Conservation (phyloP, 345 rosid species). For the Ceriops tagal region DNA sequence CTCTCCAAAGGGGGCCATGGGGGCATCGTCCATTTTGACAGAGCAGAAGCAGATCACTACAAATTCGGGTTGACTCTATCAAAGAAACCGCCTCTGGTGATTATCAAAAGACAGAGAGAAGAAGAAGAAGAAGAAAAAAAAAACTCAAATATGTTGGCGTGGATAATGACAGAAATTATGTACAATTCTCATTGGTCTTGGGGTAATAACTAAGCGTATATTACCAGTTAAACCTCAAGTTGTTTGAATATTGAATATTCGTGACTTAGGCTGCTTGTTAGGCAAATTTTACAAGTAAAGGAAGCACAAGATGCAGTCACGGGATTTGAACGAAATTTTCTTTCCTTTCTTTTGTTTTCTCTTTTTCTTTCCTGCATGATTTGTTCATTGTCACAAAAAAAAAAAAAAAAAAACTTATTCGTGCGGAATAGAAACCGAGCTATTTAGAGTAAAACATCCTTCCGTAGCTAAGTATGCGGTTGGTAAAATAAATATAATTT, state of each 20-base stretch:
- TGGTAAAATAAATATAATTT: too few relatives aligned
- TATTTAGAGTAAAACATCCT: too few relatives aligned
- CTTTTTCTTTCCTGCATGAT: neutral
- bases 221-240: too few relatives aligned
- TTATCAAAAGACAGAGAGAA: neutral
- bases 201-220: too few relatives aligned
- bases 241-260: too few relatives aligned
- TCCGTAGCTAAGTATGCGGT: too few relatives aligned
- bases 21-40: constrained; percentile 7
- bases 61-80: constrained; percentile 27
- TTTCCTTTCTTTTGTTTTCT: neutral
- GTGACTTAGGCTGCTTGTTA: too few relatives aligned
- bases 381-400: neutral
- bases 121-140: neutral
- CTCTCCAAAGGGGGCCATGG: too few relatives aligned
- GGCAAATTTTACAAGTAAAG: too few relatives aligned
- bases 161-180: constrained; percentile 4
- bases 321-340: neutral
- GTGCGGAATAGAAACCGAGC: too few relatives aligned
- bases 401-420: too few relatives aligned
- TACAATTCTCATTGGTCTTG: too few relatives aligned
- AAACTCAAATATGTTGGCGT: neutral
- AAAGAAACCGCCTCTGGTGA: neutral
- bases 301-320: neutral
- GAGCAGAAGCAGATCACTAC: constrained; percentile 22